Evolutionary conservation across 176 grass and related monocot species (phyloP).

Genomic region (Cenchrus fungigraminus): DNA sequence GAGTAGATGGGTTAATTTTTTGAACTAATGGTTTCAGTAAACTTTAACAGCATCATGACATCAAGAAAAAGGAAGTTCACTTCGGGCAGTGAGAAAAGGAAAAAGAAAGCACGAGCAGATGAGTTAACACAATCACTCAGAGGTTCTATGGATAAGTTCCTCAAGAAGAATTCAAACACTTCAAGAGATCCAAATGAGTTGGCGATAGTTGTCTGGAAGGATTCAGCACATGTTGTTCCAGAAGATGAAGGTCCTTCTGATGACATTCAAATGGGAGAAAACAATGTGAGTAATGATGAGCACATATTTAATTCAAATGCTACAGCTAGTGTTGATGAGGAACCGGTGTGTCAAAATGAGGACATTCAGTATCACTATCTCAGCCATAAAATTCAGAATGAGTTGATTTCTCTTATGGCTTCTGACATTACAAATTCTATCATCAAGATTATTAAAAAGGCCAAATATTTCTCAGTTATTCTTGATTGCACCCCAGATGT

Average conservation of each 20-base stretch:
- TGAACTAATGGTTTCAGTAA: no score
- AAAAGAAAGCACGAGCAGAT: not conserved
- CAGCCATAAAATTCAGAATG: no score
- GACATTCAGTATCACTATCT: not conserved
- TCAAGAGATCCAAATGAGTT: not conserved
- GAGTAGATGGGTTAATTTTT: no score
- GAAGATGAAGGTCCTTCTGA: no score
- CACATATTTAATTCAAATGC: not conserved
- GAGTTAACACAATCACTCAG: not conserved
- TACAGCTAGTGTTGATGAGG: not conserved
- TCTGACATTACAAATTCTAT: no score
- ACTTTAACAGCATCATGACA: not conserved
- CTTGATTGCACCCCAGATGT: no score
- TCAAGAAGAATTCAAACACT: not conserved
- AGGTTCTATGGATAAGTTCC: not conserved
- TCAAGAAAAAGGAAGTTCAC: not conserved
- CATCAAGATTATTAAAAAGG: no score
- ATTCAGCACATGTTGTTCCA: not conserved
- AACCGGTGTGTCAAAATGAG: not conserved
- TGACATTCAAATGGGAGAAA: not conserved
- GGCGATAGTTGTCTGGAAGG: conserved; percentile 4
- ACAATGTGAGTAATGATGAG: not conserved
- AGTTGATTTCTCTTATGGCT: no score
- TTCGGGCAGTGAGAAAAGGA: not conserved
- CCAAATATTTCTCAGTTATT: no score